phyloP scores from a whole-genome alignment of 805 yeast genomes.

The Starmerella apicola region DNA sequence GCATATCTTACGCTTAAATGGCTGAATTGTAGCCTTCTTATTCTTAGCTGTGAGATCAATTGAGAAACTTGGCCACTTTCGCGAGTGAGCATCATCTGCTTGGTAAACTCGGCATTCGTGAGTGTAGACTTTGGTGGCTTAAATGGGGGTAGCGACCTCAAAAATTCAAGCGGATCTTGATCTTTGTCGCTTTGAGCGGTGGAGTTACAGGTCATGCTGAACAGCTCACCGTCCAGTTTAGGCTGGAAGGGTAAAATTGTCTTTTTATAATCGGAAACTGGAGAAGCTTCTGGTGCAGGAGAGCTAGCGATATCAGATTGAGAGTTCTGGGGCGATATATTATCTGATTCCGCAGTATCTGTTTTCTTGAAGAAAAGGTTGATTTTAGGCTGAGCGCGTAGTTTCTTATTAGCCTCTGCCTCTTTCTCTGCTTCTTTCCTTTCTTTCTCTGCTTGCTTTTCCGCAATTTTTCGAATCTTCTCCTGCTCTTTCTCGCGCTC shows the following conservation, averaged over 20 bases:
- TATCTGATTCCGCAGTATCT: no score
- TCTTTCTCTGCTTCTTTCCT: slow-evolving; percentile 10
- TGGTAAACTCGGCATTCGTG: slow-evolving; percentile 9
- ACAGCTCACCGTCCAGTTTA: slow-evolving; percentile 21
- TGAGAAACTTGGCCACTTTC: slow-evolving; percentile 13
- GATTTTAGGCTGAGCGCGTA: slow-evolving; percentile 19
- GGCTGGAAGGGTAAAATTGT: slow-evolving; percentile 27
- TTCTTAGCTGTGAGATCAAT: slow-evolving; percentile 17
- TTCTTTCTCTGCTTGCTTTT: slow-evolving; percentile 13
- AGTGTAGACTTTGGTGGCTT: slow-evolving; percentile 12
- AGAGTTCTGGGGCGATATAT: no score
- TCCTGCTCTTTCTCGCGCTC: slow-evolving; percentile 21
- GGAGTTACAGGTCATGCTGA: slow-evolving; percentile 11
- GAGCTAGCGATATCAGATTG: slow-evolving; percentile 1
- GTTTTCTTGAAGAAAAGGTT: slow-evolving; percentile 18
- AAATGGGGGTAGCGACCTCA: no score
- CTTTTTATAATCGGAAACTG: slow-evolving; percentile 17
- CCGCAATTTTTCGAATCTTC: slow-evolving; percentile 16
- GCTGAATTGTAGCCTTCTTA: slow-evolving; percentile 27
- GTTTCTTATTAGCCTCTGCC: slow-evolving; percentile 14
- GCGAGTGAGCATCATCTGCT: slow-evolving; percentile 19
- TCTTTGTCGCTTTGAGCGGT: background rate
- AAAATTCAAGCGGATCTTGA: background rate
- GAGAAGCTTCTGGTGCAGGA: slow-evolving; percentile 1
- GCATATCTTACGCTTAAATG: slow-evolving; percentile 10